Base-by-base conservation (phyloP, 495 filamentous ascomycete genomes). In the Pseudevernia furfuracea region DNA sequence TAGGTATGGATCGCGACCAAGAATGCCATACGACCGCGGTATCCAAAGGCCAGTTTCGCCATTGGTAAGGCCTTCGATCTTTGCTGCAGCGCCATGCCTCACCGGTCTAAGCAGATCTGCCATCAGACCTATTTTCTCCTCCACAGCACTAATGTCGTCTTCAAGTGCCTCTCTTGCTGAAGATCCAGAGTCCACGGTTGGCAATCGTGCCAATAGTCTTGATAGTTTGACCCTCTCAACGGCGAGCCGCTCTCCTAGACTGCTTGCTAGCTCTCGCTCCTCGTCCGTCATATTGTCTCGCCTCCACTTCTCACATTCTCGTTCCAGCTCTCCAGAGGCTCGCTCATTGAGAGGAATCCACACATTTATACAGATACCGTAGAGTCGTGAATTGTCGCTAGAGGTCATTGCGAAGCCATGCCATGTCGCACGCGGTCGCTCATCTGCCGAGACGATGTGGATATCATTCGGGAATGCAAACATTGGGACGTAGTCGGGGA, bases 381-480 rank as follows among this genome's bases (percentile, higher is more conserved):
- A 92, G 25, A 97, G 80, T 69, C 90, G 92, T 48, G 91, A 89
- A 67, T 90, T 92, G 72, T 97, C 94, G 41, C 87, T 87, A 49
- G 87, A 89, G 6, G 94, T 98, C 94, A 98, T 97, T 64, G 90
- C 91, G 73, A 97, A 98, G 49, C 94, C 94, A 79, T 98, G 94
- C 94, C 94, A 98, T 28, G 93, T 96, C 52, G 94, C 89, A 61
- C 92, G 81, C 3, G 94, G 94, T 66, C 91, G 83, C 71, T 97
- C 92, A 71, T 98, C 94, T 3, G 91, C 91, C 12, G 94, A 96
- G 11, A 97, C 89, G 59, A 98, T 93, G 63, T 91, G 90, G 69
- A 98, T 90, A 75, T 98, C 94, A 74, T 98, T 96, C 36, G 94
- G 94, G 70, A 97, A 98, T 28, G 94, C 92, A 71, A 97, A 98